phyloP scores from a whole-genome alignment of 2,329 filamentous ascomycete species.

The Keithomyces neogunnii region DNA sequence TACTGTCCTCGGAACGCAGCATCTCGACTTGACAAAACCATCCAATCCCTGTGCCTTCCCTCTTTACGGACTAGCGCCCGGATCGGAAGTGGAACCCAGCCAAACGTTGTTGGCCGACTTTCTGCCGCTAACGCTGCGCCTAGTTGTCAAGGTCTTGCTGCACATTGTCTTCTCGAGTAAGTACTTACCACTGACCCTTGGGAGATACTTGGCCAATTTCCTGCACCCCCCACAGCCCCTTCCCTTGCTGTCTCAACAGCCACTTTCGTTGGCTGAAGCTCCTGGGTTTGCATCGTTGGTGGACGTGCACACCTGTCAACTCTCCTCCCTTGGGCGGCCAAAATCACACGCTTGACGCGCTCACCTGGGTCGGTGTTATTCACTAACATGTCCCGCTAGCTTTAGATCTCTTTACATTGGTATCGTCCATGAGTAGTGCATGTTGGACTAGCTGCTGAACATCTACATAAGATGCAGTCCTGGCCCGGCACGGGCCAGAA shows the following conservation, averaged over 20 bases:
- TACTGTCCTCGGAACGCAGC: neutral
- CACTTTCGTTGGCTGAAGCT: neutral
- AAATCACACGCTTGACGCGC: slow-evolving; percentile 10
- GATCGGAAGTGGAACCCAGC: neutral
- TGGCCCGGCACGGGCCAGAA: slow-evolving; percentile 29
- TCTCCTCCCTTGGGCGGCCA: slow-evolving; percentile 12
- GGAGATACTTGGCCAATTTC: neutral
- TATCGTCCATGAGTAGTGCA: slow-evolving; percentile 11
- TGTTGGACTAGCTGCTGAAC: slow-evolving; percentile 13
- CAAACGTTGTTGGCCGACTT: slow-evolving; percentile 5
- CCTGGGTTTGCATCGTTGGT: neutral
- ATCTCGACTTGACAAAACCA: slow-evolving; percentile 1
- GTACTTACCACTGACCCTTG: slow-evolving; percentile 6
- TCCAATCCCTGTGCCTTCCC: slow-evolving; percentile 8
- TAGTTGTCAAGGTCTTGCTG: slow-evolving; percentile 3
- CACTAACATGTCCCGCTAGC: slow-evolving; percentile 22
- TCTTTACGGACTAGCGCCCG: slow-evolving; percentile 7
- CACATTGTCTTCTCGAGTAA: slow-evolving; percentile 3
- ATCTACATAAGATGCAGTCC: slow-evolving; percentile 29
- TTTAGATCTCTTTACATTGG: slow-evolving; percentile 12
- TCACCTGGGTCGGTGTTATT: slow-evolving; percentile 12
- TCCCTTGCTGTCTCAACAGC: slow-evolving; percentile 1
- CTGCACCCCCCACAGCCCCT: neutral
- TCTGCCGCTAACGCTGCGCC: slow-evolving; percentile 7
- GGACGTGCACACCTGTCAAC: slow-evolving; percentile 4